phyloP scores from a whole-genome alignment of 805 yeast genomes.

The Cyberlindnera sargentensis region DNA sequence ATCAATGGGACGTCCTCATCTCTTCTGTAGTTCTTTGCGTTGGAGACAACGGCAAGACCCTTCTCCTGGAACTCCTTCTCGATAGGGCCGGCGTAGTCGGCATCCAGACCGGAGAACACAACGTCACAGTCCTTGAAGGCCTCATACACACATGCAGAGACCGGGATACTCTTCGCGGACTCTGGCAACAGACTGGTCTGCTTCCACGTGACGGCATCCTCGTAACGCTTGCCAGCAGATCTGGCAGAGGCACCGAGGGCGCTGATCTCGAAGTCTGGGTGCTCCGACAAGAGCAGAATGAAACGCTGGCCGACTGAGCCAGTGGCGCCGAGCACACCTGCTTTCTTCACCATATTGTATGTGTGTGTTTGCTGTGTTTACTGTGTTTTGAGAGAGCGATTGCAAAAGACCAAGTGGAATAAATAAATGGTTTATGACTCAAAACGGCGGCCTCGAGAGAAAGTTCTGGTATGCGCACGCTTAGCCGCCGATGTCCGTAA shows the following conservation, averaged over 20 bases:
- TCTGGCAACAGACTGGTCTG: conserved; percentile 82
- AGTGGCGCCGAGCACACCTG: conserved; percentile 96
- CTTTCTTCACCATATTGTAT: conserved; percentile 32
- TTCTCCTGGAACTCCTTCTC: conserved; percentile 78
- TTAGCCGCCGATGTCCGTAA: too few species aligned
- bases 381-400: neutral
- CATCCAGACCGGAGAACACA: conserved; percentile 91
- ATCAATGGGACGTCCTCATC: conserved; percentile 81
- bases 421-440: too few species aligned
- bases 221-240: conserved; percentile 86
- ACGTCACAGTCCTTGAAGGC: conserved; percentile 85
- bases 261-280: conserved; percentile 81
- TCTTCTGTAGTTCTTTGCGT: conserved; percentile 95
- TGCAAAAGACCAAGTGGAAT: too few species aligned
- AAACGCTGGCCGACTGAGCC: conserved; percentile 98
- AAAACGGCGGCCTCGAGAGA: too few species aligned
- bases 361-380: neutral
- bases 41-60: conserved; percentile 82
- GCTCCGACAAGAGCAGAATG: conserved; percentile 73
- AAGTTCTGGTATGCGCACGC: too few species aligned
- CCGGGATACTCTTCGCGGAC: conserved; percentile 51
- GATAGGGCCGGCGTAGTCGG: conserved; percentile 88
- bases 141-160: conserved; percentile 70
- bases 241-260: conserved; percentile 90
- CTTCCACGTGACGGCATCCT: conserved; percentile 89